A percentile compares a stretch with the other conserved stretches of the same genome.
Evolutionary conservation across 2,329 filamentous ascomycete species (phyloP).

Genomic region (Fusarium chaquense): DNA sequence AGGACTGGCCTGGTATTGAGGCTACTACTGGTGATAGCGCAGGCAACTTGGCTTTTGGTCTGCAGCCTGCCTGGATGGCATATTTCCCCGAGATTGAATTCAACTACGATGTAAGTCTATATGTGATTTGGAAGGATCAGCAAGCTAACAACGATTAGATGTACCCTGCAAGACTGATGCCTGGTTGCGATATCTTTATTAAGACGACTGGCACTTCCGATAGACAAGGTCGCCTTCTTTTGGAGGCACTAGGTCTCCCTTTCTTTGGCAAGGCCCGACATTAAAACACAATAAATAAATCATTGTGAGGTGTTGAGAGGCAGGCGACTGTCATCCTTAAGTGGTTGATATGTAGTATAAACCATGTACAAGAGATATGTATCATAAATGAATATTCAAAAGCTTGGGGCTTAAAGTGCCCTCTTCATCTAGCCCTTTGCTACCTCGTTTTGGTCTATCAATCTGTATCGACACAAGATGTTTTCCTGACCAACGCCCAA

Average conservation of each 20-base stretch:
- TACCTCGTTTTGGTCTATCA: conserved; percentile 12
- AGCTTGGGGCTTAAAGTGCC: conserved; percentile 31
- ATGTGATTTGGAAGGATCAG: not conserved
- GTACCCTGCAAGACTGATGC: conserved; percentile 78
- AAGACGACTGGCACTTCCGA: conserved; percentile 89
- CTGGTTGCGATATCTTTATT: conserved; percentile 84
- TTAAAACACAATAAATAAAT: conserved; percentile 41
- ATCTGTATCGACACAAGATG: conserved; percentile 5
- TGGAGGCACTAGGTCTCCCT: conserved; percentile 64
- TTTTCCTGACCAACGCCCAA: conserved; percentile 47
- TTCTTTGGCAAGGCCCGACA: conserved; percentile 80
- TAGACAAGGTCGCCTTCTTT: conserved; percentile 82
- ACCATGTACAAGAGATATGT: conserved; percentile 53
- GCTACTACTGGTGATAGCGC: conserved; percentile 81
- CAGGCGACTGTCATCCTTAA: conserved; percentile 33
- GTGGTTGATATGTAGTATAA: conserved; percentile 48
- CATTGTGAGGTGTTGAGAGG: conserved; percentile 14
- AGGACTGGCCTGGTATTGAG: conserved; percentile 85
- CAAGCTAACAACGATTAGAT: conserved; percentile 56
- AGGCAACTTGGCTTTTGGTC: conserved; percentile 88
- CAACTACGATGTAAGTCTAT: conserved; percentile 85
- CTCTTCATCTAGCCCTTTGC: conserved; percentile 32
- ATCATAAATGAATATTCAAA: conserved; percentile 48
- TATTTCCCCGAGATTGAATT: conserved; percentile 94
- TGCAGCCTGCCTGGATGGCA: conserved; percentile 79